Evolutionary conservation across 2,329 filamentous ascomycete species (phyloP).

Genomic region (Xylaria sp.): DNA sequence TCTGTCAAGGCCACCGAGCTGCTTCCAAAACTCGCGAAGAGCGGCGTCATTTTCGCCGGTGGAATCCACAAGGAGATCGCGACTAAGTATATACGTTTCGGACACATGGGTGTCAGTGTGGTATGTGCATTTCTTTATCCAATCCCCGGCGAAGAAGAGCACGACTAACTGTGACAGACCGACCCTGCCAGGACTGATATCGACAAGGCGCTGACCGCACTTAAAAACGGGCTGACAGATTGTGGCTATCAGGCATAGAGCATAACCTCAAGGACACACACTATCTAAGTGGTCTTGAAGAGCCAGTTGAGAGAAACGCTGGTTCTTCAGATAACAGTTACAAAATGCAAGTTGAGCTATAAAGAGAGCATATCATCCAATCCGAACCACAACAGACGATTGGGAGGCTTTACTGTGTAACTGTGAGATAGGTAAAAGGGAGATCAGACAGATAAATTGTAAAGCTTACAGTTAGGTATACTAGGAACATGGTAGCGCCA

Average conservation of each 20-base stretch:
- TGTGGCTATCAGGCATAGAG: constrained; percentile 61
- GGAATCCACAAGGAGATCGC: constrained; percentile 96
- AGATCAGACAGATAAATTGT: neutral
- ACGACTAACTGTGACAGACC: constrained; percentile 49
- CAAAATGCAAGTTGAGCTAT: neutral
- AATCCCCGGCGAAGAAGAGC: neutral
- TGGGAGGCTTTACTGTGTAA: neutral
- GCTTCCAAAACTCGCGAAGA: constrained; percentile 80
- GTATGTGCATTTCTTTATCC: constrained; percentile 47
- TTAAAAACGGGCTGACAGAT: constrained; percentile 75
- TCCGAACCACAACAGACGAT: neutral
- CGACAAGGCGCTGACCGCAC: constrained; percentile 77
- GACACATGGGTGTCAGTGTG: constrained; percentile 96
- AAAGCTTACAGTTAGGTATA: neutral
- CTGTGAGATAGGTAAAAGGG: neutral
- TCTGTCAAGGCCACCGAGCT: constrained; percentile 78
- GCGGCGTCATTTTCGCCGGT: constrained; percentile 90
- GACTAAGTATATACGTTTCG: constrained; percentile 90
- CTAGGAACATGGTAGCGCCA: constrained; percentile 9
- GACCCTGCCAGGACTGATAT: constrained; percentile 80
- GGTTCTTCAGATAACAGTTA: neutral
- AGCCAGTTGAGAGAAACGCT: neutral
- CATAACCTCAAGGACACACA: neutral
- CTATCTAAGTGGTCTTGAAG: neutral
- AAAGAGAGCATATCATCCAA: neutral